Conservation (phyloP, 2,329 filamentous ascomycete genomes). For the Colletotrichum tabaci region DNA sequence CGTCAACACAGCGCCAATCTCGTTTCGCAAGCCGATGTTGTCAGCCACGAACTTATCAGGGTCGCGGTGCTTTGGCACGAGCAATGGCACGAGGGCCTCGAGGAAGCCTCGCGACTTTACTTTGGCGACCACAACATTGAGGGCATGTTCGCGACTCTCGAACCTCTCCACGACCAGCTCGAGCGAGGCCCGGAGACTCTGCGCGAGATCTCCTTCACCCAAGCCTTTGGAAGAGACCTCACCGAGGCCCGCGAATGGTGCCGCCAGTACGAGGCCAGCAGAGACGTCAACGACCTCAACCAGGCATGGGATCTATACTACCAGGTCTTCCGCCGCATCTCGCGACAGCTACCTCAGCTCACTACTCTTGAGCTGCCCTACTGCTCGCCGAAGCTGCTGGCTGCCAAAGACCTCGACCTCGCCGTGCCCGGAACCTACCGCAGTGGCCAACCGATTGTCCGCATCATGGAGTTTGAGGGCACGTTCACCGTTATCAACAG, state of each 20-base stretch:
- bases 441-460: slow-evolving; percentile 82
- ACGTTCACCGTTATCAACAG: slow-evolving; percentile 94
- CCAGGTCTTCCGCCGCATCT: slow-evolving; percentile 96
- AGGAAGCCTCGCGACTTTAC: slow-evolving; percentile 96
- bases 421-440: slow-evolving; percentile 97
- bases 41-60: slow-evolving; percentile 96
- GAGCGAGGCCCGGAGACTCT: slow-evolving; percentile 94
- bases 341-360: slow-evolving; percentile 91
- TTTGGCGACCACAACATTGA: slow-evolving; percentile 98
- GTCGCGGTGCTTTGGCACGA: slow-evolving; percentile 99
- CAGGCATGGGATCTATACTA: slow-evolving; percentile 99
- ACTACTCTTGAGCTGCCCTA: slow-evolving; percentile 95
- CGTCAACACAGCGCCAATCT: slow-evolving; percentile 92
- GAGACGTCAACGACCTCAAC: slow-evolving; percentile 94
- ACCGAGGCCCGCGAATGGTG: slow-evolving; percentile 98
- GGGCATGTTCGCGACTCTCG: slow-evolving; percentile 94
- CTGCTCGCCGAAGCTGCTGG: slow-evolving; percentile 93
- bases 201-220: slow-evolving; percentile 95
- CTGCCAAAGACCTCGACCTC: slow-evolving; percentile 87
- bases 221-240: slow-evolving; percentile 95
- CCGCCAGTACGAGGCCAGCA: slow-evolving; percentile 88
- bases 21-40: slow-evolving; percentile 94
- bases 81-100: slow-evolving; percentile 97
- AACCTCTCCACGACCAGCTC: slow-evolving; percentile 91
- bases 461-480: slow-evolving; percentile 90